Percentiles rank a stretch among this genome's conserved stretches.
These are phyloP conservation scores for Plectosphaerella cucumerina DNA, from an alignment of 2,329 filamentous ascomycete species.

Conservation along the genomic window DNA sequence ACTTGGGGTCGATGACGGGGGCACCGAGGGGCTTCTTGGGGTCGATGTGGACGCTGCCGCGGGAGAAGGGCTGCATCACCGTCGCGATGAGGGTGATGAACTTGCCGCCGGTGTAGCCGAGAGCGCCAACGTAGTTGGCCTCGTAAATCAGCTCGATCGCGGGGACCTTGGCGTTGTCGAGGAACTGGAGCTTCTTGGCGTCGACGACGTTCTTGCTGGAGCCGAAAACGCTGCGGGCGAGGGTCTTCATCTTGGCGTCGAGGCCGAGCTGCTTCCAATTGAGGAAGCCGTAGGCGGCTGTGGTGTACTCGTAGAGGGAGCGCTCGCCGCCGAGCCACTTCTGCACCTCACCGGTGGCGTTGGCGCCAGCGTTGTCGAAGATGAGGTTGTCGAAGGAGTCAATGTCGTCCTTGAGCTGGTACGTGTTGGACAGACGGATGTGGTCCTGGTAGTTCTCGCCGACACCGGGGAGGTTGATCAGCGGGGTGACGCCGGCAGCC, in stretches of 20 bases:
- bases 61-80: constrained; percentile 16
- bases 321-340: constrained; percentile 24
- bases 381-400: constrained; percentile 25
- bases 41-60: constrained; percentile 15
- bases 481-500: constrained; percentile 29
- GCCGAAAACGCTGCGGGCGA: constrained; percentile 25
- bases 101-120: constrained; percentile 20
- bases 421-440: constrained; percentile 21
- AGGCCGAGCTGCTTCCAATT: constrained; percentile 30
- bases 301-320: constrained; percentile 32
- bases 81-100: constrained; percentile 11
- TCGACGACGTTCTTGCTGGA: constrained; percentile 24
- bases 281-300: constrained; percentile 31
- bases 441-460: constrained; percentile 48
- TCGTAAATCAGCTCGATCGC: constrained; percentile 24
- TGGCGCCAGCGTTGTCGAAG: constrained; percentile 20
- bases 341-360: constrained; percentile 31
- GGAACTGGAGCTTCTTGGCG: constrained; percentile 32
- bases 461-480: constrained; percentile 37
- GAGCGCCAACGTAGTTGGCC: constrained; percentile 23
- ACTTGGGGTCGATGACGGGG: constrained; percentile 22
- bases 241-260: constrained; percentile 17
- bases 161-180: constrained; percentile 24
- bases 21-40: constrained; percentile 23
- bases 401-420: constrained; percentile 15